These are phyloP conservation scores for Areca catechu DNA, from an alignment of 176 grass and related monocot genomes.

Conservation along the genomic window DNA sequence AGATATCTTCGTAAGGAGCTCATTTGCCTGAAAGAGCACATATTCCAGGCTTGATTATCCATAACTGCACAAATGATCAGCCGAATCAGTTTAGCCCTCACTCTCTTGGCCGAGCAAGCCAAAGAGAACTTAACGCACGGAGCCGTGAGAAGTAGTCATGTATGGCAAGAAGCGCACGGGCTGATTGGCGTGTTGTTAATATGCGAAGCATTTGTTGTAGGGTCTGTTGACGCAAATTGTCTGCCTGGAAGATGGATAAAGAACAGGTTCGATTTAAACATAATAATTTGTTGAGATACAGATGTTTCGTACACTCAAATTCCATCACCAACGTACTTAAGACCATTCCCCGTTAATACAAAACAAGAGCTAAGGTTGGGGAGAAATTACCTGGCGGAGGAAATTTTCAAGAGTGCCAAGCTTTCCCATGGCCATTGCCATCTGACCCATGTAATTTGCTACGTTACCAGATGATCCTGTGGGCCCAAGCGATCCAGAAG, in stretches of 20 bases:
- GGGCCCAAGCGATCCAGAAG: constrained; percentile 56
- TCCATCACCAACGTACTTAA: too few relatives aligned
- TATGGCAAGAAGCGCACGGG: constrained; percentile 81
- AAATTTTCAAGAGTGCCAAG: constrained; percentile 86
- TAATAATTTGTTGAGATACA: too few relatives aligned
- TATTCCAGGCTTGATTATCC: too few relatives aligned
- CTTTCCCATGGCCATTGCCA: constrained; percentile 97
- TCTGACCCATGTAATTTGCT: constrained; percentile 91
- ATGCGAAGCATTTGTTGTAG: constrained; percentile 85
- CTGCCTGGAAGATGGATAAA: constrained; percentile 53
- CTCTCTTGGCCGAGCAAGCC: constrained; percentile 73
- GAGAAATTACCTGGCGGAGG: constrained; percentile 54
- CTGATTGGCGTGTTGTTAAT: constrained; percentile 81
- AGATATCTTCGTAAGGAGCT: too few relatives aligned
- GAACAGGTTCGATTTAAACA: not conserved
- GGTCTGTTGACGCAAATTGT: constrained; percentile 84
- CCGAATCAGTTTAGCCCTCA: constrained; percentile 4
- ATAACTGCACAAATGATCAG: too few relatives aligned
- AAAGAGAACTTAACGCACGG: constrained; percentile 82
- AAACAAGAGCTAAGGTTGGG: not conserved
- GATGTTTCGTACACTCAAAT: too few relatives aligned
- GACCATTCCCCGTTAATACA: too few relatives aligned
- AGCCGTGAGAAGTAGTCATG: constrained; percentile 74
- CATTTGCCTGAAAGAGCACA: too few relatives aligned
- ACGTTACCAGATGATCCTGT: constrained; percentile 57